These are phyloP conservation scores for Trichophyton verrucosum DNA, from an alignment of 2,329 filamentous ascomycete genomes.

Conservation along the genomic window DNA sequence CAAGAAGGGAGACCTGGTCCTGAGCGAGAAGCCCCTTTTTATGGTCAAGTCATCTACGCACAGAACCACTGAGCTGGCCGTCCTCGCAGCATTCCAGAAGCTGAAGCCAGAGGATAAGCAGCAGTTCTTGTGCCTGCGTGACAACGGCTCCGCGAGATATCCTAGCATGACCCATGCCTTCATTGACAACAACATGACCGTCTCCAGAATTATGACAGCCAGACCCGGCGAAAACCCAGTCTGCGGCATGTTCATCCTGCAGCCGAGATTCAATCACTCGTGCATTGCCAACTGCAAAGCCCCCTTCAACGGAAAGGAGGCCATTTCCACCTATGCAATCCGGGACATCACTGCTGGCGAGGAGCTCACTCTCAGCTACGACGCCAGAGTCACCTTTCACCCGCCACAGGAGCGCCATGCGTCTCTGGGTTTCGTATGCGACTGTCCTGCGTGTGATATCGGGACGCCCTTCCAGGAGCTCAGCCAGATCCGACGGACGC, in stretches of 20 bases:
- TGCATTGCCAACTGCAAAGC: conserved; percentile 18
- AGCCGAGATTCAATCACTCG: conserved; percentile 16
- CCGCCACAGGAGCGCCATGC: conserved; percentile 7
- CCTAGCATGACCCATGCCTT: not conserved
- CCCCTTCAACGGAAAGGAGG: conserved; percentile 4
- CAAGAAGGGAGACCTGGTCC: not conserved
- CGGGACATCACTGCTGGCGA: conserved; percentile 15
- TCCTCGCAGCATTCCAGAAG: not conserved
- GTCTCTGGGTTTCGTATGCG: conserved; percentile 7
- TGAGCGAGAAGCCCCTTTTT: conserved; percentile 1
- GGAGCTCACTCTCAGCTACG: conserved; percentile 16
- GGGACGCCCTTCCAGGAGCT: conserved; percentile 5
- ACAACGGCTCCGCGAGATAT: not conserved
- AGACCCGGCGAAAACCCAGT: not conserved
- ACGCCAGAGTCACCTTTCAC: not conserved
- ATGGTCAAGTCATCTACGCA: not conserved
- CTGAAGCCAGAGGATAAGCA: conserved; percentile 2
- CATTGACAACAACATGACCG: not conserved
- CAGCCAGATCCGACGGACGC: conserved; percentile 9
- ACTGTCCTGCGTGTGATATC: conserved; percentile 7
- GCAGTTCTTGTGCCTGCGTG: not conserved
- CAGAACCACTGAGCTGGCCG: not conserved
- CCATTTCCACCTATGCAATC: conserved; percentile 13
- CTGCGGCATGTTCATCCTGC: not conserved
- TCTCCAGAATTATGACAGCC: not conserved